These are phyloP conservation scores for Penicillium sp. DNA, from an alignment of 2,329 filamentous ascomycete genomes.

Conservation along the genomic window DNA sequence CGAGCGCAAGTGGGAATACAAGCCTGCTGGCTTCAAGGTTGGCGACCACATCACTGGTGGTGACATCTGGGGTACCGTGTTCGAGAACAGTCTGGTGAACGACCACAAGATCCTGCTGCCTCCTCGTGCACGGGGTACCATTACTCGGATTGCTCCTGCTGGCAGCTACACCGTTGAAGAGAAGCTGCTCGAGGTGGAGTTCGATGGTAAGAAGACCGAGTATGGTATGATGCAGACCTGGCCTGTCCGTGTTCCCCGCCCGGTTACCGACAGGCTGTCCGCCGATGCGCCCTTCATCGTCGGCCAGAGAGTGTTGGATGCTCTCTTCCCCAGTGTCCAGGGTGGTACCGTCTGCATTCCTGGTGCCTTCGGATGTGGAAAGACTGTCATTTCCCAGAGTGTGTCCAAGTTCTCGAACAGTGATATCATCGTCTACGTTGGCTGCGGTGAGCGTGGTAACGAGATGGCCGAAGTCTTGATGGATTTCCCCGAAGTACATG, in stretches of 20 bases:
- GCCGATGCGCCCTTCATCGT: conserved; percentile 91
- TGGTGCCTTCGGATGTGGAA: conserved; percentile 96
- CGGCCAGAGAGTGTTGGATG: conserved; percentile 92
- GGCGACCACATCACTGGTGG: conserved; percentile 96
- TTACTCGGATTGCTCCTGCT: conserved; percentile 84
- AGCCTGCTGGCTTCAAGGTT: conserved; percentile 77
- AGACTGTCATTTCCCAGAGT: conserved; percentile 98
- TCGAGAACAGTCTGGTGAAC: conserved; percentile 91
- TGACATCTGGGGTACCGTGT: conserved; percentile 92
- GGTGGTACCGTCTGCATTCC: conserved; percentile 98
- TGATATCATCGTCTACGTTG: conserved; percentile 97
- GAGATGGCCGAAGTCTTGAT: conserved; percentile 99
- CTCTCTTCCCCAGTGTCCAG: conserved; percentile 93
- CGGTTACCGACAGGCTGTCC: conserved; percentile 85
- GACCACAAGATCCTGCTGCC: conserved; percentile 92
- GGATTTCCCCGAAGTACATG: conserved; percentile 83
- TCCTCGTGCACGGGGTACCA: conserved; percentile 83
- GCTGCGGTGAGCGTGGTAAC: conserved; percentile 89
- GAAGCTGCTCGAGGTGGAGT: conserved; percentile 93
- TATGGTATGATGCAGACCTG: conserved; percentile 98
- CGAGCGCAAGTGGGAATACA: conserved; percentile 94
- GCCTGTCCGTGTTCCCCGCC: conserved; percentile 94
- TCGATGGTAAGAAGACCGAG: conserved; percentile 91
- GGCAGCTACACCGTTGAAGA: conserved; percentile 92
- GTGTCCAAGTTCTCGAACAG: conserved; percentile 99